Conservation (phyloP, 305 asterid species). For the Fraxinus angustifolia region DNA sequence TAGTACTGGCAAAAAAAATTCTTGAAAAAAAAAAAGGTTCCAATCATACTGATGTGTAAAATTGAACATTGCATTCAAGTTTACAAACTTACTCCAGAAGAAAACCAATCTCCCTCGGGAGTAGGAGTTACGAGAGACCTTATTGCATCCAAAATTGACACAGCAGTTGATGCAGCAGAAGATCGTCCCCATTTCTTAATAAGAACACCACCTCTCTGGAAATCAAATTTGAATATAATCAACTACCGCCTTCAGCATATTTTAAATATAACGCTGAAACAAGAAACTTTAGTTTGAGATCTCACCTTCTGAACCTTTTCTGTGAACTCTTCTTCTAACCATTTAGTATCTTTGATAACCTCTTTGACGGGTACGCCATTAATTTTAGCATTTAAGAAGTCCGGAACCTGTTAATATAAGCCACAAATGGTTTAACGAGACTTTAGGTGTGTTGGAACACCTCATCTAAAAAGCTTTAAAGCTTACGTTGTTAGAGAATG, state of each 20-base stretch:
- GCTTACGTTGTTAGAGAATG: not conserved
- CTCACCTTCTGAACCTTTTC: conserved; percentile 80
- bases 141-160: conserved; percentile 83
- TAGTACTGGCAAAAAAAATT: not conserved
- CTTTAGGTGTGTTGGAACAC: not conserved
- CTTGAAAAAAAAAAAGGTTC: not conserved
- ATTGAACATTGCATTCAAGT: not conserved
- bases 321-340: conserved; percentile 96
- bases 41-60: not conserved
- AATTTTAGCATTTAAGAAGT: conserved; percentile 85
- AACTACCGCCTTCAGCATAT: not conserved
- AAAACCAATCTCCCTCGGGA: conserved; percentile 95
- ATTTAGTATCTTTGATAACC: conserved; percentile 70
- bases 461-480: not conserved
- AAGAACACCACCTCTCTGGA: conserved; percentile 93
- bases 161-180: conserved; percentile 97
- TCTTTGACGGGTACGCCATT: conserved; percentile 75
- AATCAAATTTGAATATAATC: not conserved
- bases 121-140: conserved; percentile 92
- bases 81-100: conserved; percentile 68
- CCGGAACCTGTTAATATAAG: conserved; percentile 66
- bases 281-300: conserved; percentile 5
- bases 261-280: not conserved
- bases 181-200: conserved; percentile 99
- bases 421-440: not conserved